phyloP scores from a whole-genome alignment of 2,329 filamentous ascomycete species.

The Bipolaris bicolor region DNA sequence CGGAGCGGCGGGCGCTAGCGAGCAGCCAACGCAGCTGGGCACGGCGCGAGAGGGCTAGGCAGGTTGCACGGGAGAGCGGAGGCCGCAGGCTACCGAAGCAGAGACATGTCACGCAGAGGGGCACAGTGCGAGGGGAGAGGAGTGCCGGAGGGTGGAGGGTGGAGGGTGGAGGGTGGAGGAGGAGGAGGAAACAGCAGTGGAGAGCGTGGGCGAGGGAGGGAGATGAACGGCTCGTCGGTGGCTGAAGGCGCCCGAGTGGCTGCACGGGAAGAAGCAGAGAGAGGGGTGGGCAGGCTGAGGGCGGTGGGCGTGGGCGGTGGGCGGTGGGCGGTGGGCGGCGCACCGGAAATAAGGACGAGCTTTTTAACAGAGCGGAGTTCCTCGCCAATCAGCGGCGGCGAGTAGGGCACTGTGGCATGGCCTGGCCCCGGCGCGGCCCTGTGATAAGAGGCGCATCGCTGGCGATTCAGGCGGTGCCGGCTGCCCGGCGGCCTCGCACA shows the following conservation, averaged over 20 bases:
- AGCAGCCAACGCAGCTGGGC: conserved; percentile 21
- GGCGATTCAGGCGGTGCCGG: conserved; percentile 11
- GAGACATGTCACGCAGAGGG: conserved; percentile 7
- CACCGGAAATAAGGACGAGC: conserved; percentile 27
- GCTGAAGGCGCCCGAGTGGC: conserved; percentile 6
- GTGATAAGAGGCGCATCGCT: conserved; percentile 5
- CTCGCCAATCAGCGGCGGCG: conserved; percentile 26
- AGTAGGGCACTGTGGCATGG: background rate
- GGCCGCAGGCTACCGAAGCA: conserved; percentile 8
- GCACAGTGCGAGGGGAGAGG: background rate
- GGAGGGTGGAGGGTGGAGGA: background rate
- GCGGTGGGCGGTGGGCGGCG: conserved; percentile 2
- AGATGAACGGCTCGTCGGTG: conserved; percentile 14
- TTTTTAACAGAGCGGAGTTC: conserved; percentile 20
- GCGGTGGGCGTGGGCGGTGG: background rate
- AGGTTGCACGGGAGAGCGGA: conserved; percentile 14
- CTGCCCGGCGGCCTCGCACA: background rate
- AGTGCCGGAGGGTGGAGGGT: background rate
- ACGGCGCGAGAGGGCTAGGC: conserved; percentile 9
- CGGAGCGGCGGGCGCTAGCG: conserved; percentile 32
- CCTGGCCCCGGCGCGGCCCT: conserved; percentile 1
- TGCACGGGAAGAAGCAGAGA: conserved; percentile 6
- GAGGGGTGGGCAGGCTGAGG: conserved; percentile 1
- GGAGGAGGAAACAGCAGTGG: conserved; percentile 2
- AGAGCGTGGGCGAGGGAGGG: conserved; percentile 1